Percentiles rank a stretch among this genome's conserved stretches.
Evolutionary conservation across 768 basidiomycete genomes (phyloP).

Genomic region (Hortiboletus flavorubellus): DNA sequence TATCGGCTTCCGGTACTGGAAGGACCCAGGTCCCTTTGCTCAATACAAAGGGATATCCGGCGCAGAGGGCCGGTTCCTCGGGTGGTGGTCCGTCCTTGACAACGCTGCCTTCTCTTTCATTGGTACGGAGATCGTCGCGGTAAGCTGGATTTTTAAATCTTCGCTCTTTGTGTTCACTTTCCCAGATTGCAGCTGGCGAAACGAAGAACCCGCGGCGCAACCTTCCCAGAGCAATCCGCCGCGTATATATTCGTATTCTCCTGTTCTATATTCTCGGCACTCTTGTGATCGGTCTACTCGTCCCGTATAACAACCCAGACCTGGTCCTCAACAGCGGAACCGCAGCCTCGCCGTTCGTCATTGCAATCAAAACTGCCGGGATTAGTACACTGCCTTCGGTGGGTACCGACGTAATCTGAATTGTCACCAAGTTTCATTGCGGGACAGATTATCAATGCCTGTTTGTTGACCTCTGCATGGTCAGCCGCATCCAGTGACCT

Average conservation of each 20-base stretch:
- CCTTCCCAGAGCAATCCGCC: slow-evolving; percentile 53
- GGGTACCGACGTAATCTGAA: slow-evolving; percentile 22
- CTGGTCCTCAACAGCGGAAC: slow-evolving; percentile 54
- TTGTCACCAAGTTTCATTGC: not conserved
- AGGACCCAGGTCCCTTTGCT: slow-evolving; percentile 82
- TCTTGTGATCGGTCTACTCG: slow-evolving; percentile 77
- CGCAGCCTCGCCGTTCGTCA: slow-evolving; percentile 84
- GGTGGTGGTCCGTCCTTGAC: slow-evolving; percentile 66
- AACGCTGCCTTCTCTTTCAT: slow-evolving; percentile 93
- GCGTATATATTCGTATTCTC: slow-evolving; percentile 74
- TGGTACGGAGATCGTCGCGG: slow-evolving; percentile 92
- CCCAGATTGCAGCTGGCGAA: slow-evolving; percentile 82
- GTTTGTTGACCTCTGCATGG: slow-evolving; percentile 86
- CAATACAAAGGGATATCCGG: slow-evolving; percentile 67
- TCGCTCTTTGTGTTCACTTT: slow-evolving; percentile 1
- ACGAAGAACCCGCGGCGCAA: slow-evolving; percentile 81
- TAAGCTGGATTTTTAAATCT: slow-evolving; percentile 35
- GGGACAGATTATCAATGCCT: slow-evolving; percentile 71
- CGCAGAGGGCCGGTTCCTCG: slow-evolving; percentile 71
- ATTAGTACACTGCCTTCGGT: slow-evolving; percentile 83
- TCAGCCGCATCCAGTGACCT: slow-evolving; percentile 88
- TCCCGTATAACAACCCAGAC: slow-evolving; percentile 61
- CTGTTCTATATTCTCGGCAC: slow-evolving; percentile 74
- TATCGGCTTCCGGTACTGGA: slow-evolving; percentile 65
- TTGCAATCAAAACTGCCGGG: slow-evolving; percentile 83